Base-by-base conservation (phyloP, 192 early-diverging fungal species). In the Umbelopsis sp. region DNA sequence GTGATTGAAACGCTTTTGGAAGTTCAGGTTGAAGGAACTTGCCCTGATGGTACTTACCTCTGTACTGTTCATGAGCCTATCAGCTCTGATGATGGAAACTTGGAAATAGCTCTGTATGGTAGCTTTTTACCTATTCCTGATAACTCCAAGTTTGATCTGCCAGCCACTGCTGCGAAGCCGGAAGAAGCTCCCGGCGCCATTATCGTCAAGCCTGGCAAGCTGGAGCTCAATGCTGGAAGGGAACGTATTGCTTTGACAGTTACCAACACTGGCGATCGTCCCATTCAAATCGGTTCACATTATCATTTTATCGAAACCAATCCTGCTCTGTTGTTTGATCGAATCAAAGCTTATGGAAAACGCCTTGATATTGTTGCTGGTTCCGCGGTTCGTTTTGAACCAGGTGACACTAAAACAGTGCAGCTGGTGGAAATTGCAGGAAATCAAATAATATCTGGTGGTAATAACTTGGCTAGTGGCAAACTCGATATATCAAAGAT, bases 261-360 rank as follows among this genome's bases (percentile, higher is more conserved):
- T 20, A 94, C 90, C 16, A 99, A 99, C 84, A 88, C 90, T 65
- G 97, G 97, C 2, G 97, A 99, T 78, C 86, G 97, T 29, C 94
- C 97, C 6, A 89, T 99, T 68, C 93, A 97, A 83, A 90, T 98
- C 45, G 97, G 97, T 14, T 95, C 94, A 7, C 97, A 99, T 83
- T 99, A 92, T 79, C 97, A 99, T 73, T 94, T 99, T 74, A 94
- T 97, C 66, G 97, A 99, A 80, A 85, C 92, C 41, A 98, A 98
- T 77, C 83, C 90, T 9, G 66, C 71, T 31, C 82, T 98, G 20
- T 68, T 76, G 62, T 97, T 99, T 84, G 95, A 97, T 82, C 91
- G 97, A 16, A 76, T 72, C 0, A 73, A 91, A 3, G 87, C 95
- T 2, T 97, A 97, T 74, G 97, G 96, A 2, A 84, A 87, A 65